These are phyloP conservation scores for Entoloma clypeatum DNA, from an alignment of 1,284 basidiomycete species.

Conservation along the genomic window DNA sequence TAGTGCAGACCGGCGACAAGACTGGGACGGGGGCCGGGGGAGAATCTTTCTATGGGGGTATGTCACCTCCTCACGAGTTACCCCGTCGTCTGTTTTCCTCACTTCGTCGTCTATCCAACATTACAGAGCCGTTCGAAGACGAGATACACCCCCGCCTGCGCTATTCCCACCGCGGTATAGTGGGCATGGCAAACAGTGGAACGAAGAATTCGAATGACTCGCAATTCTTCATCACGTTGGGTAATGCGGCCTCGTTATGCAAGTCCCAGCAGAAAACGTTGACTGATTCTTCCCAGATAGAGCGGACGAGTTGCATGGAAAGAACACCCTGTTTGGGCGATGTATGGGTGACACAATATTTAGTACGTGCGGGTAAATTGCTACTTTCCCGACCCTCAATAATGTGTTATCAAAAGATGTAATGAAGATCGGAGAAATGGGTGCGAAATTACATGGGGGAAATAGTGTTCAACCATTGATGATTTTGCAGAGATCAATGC, in stretches of 20 bases:
- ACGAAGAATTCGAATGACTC: slow-evolving; percentile 82
- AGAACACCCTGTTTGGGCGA: slow-evolving; percentile 85
- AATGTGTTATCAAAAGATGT: slow-evolving; percentile 55
- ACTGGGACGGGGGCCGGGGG: slow-evolving; percentile 91
- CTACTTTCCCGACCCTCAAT: slow-evolving; percentile 8
- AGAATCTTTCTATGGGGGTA: slow-evolving; percentile 88
- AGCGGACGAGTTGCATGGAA: slow-evolving; percentile 85
- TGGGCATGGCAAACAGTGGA: slow-evolving; percentile 93
- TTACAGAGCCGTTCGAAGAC: slow-evolving; percentile 90
- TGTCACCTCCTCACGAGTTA: slow-evolving; percentile 25
- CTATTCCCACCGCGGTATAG: slow-evolving; percentile 81
- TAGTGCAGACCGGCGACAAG: slow-evolving; percentile 94
- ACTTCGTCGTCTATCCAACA: too few relatives aligned
- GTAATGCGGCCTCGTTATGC: slow-evolving; percentile 32
- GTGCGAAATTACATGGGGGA: slow-evolving; percentile 36
- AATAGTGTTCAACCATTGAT: not conserved
- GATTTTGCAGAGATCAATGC: slow-evolving; percentile 67
- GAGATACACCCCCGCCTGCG: slow-evolving; percentile 90
- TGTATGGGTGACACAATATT: slow-evolving; percentile 81
- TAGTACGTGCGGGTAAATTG: slow-evolving; percentile 51
- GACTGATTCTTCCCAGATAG: slow-evolving; percentile 64
- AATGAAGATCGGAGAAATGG: slow-evolving; percentile 84
- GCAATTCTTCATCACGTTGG: slow-evolving; percentile 90
- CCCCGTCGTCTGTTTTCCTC: too few relatives aligned
- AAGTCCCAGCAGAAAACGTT: slow-evolving; percentile 3